A percentile compares a stretch with the other conserved stretches of the same genome.
Conservation (phyloP, 345 rosid genomes). For the Geranium rotundifolium region DNA sequence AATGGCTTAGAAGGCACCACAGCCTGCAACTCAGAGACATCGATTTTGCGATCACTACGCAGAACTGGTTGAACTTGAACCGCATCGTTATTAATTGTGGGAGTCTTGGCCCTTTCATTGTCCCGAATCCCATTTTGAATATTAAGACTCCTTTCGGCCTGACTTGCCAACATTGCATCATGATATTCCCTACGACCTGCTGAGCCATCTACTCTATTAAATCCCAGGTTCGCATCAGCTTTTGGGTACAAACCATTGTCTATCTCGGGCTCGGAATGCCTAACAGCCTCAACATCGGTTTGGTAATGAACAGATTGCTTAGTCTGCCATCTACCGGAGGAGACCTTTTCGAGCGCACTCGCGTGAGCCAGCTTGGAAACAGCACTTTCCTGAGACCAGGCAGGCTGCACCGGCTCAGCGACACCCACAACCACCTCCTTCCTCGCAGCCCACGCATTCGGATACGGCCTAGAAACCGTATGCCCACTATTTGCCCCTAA, state of each 20-base stretch:
- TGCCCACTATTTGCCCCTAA: constrained; percentile 23
- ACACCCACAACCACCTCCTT: constrained; percentile 28
- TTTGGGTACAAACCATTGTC: constrained; percentile 20
- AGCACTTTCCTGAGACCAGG: constrained; percentile 36
- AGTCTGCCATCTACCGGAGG: constrained; percentile 75
- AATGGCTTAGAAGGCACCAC: constrained; percentile 28
- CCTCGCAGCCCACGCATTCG: constrained; percentile 52
- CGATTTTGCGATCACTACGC: constrained; percentile 26
- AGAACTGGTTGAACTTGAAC: constrained; percentile 20
- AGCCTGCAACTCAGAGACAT: constrained; percentile 26
- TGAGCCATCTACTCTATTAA: constrained; percentile 15
- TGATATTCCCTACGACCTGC: constrained; percentile 22
- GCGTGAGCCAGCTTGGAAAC: constrained; percentile 54
- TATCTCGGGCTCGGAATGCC: constrained; percentile 21
- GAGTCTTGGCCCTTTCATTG: constrained; percentile 21
- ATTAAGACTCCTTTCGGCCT: constrained; percentile 22
- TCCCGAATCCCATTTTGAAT: constrained; percentile 30
- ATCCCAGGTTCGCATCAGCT: constrained; percentile 19
- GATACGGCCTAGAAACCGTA: constrained; percentile 23
- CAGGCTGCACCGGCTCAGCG: constrained; percentile 32
- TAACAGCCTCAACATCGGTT: constrained; percentile 38
- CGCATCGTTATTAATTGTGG: constrained; percentile 13
- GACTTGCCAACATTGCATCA: constrained; percentile 24
- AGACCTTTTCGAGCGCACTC: constrained; percentile 60
- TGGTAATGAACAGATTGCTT: constrained; percentile 32